Percentiles rank a stretch among this genome's conserved stretches.
Evolutionary conservation across 768 basidiomycete species (phyloP).

Genomic region (Phallus indusiatus): DNA sequence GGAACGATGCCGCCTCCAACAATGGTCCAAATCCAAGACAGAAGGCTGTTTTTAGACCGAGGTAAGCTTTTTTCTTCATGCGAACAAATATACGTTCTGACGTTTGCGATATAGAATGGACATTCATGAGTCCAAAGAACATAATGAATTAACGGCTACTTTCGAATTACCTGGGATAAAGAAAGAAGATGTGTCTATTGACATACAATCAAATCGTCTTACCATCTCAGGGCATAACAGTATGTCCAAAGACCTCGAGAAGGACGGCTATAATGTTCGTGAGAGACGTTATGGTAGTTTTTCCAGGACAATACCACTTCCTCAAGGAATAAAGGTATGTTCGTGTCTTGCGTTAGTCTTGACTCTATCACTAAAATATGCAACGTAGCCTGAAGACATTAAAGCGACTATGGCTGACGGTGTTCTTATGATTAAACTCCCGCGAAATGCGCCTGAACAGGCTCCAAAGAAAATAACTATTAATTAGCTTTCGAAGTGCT

Average conservation of each 20-base stretch:
- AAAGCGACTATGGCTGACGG: conserved; percentile 40
- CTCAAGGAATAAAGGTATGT: conserved; percentile 39
- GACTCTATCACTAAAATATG: not conserved
- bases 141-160: conserved; percentile 37
- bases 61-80: too few species aligned
- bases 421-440: conserved; percentile 38
- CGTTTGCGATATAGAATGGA: conserved; percentile 24
- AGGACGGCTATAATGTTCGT: conserved; percentile 30
- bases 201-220: conserved; percentile 38
- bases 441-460: conserved; percentile 32
- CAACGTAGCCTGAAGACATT: conserved; percentile 31
- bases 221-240: conserved; percentile 37
- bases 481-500: not conserved
- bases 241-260: conserved; percentile 22
- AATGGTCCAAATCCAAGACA: not conserved
- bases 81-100: not conserved
- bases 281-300: conserved; percentile 43
- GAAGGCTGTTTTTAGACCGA: not conserved
- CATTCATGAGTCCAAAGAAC: conserved; percentile 33
- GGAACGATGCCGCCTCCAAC: not conserved
- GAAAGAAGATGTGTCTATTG: conserved; percentile 37
- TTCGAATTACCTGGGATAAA: conserved; percentile 50
- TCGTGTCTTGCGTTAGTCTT: not conserved
- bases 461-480: conserved; percentile 37
- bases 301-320: conserved; percentile 37